Evolutionary conservation across 768 basidiomycete species (phyloP).

Genomic region (Serendipita sp.): DNA sequence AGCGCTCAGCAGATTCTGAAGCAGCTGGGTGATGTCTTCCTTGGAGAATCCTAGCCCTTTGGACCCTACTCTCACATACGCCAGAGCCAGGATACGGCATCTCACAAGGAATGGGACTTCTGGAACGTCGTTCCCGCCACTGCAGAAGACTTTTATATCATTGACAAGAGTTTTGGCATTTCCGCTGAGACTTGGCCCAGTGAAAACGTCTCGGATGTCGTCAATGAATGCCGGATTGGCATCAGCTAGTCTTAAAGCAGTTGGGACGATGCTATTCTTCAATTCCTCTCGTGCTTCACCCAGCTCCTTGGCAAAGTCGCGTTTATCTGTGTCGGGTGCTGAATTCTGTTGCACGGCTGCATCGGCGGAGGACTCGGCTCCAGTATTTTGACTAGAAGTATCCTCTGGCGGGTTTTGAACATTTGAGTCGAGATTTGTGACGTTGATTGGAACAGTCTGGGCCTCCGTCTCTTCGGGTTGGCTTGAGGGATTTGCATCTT

Average conservation of each 20-base stretch:
- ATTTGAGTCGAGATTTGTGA: conserved; percentile 42
- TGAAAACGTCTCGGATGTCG: conserved; percentile 70
- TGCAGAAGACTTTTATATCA: conserved; percentile 55
- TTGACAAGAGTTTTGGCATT: conserved; percentile 57
- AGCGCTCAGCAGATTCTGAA: conserved; percentile 53
- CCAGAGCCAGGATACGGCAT: conserved; percentile 68
- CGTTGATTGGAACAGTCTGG: conserved; percentile 13
- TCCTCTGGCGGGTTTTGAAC: conserved; percentile 14
- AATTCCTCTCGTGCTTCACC: conserved; percentile 49
- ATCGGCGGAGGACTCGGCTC: conserved; percentile 9
- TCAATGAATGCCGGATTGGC: conserved; percentile 78
- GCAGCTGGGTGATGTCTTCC: conserved; percentile 34
- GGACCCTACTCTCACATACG: conserved; percentile 23
- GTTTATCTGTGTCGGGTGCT: neutral
- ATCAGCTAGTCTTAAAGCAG: conserved; percentile 67
- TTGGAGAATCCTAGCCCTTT: neutral
- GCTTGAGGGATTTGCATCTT: conserved; percentile 28
- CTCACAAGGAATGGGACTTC: conserved; percentile 68
- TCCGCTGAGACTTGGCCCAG: conserved; percentile 38
- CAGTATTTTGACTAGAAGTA: neutral
- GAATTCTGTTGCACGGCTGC: conserved; percentile 9
- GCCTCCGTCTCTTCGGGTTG: conserved; percentile 10
- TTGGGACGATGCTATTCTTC: conserved; percentile 44
- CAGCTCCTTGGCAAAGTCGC: conserved; percentile 30
- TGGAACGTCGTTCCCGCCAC: conserved; percentile 45